A percentile compares a stretch with the other conserved stretches of the same genome.
Conservation (phyloP, 805 yeast species). For the Kluyveromyces nonfermentans region DNA sequence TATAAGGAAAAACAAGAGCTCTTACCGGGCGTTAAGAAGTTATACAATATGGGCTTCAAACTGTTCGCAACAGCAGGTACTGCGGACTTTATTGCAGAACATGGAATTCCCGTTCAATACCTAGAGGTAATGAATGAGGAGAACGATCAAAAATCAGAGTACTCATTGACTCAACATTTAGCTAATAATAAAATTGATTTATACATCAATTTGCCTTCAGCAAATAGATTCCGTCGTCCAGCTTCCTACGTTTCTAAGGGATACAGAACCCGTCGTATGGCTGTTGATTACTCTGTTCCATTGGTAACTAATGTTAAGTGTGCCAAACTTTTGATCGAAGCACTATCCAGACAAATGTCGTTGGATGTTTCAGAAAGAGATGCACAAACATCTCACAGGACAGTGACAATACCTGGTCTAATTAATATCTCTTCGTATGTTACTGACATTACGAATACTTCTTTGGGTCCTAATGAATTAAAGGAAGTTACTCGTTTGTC, state of each 20-base stretch:
- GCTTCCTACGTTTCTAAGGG: constrained; percentile 97
- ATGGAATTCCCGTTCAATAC: constrained; percentile 87
- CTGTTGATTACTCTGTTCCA: constrained; percentile 97
- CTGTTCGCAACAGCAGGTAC: constrained; percentile 98
- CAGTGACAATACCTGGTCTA: constrained; percentile 77
- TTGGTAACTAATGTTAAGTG: constrained; percentile 94
- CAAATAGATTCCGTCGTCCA: constrained; percentile 97
- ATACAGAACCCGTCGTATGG: constrained; percentile 98
- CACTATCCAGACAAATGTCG: constrained; percentile 61
- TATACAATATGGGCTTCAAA: constrained; percentile 77
- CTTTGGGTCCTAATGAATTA: constrained; percentile 43
- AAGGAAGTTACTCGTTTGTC: constrained; percentile 62
- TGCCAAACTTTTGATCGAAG: constrained; percentile 93
- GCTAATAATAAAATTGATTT: constrained; percentile 94
- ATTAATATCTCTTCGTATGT: constrained; percentile 73
- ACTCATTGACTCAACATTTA: constrained; percentile 90
- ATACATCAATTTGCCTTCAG: constrained; percentile 92
- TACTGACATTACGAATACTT: constrained; percentile 47
- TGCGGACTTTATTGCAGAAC: constrained; percentile 95
- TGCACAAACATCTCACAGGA: constrained; percentile 83
- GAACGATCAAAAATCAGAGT: constrained; percentile 80
- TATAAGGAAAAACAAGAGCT: constrained; percentile 92
- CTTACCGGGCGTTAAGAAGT: constrained; percentile 74
- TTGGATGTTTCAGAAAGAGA: constrained; percentile 69
- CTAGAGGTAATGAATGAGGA: constrained; percentile 75